Evolutionary conservation across 2,329 filamentous ascomycete species (phyloP), one percentile per base, ranked within the genome.

Genomic region (Tolypocladium capitatum): DNA sequence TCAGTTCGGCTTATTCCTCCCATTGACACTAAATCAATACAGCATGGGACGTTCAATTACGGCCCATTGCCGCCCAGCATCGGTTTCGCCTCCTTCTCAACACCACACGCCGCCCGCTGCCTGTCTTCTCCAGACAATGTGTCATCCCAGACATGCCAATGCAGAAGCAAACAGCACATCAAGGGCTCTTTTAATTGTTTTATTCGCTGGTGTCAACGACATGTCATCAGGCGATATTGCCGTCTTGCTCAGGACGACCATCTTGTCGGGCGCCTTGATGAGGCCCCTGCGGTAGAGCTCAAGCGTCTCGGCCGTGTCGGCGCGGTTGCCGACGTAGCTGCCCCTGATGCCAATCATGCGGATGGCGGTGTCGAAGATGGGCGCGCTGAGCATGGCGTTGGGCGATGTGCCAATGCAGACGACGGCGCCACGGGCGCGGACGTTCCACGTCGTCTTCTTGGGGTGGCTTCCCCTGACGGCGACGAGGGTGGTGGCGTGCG

Each of bases 391-490:
- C 67, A 75, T 85, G 2, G 90, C 89, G 53, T 82, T 75, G 34
- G 86, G 83, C 5, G 91, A 91, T 27, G 96, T 74, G 60, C 90
- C 91, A 60, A 97, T 92, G 68, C 86, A 91, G 53, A 96, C 78
- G 60, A 96, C 85, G 35, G 80, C 77, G 50, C 91, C 91, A 51
- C 81, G 80, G 48, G 87, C 78, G 51, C 91, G 85, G 52, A 95
- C 83, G 68, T 96, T 95, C 67, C 78, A 82, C 43, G 86, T 81
- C 38, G 91, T 91, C 72, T 96, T 96, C 90, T 71, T 95, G 88
- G 81, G 96, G 96, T 47, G 91, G 91, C 73, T 84, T 87, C 76
- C 96, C 90, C 58, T 74, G 78, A 87, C 89, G 52, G 91, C 90
- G 51, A 96, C 80, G 41, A 96, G 75, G 55, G 96, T 74, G 52